Evolutionary conservation across 768 basidiomycete genomes (phyloP).

Genomic region (Amanita pallidorosea): DNA sequence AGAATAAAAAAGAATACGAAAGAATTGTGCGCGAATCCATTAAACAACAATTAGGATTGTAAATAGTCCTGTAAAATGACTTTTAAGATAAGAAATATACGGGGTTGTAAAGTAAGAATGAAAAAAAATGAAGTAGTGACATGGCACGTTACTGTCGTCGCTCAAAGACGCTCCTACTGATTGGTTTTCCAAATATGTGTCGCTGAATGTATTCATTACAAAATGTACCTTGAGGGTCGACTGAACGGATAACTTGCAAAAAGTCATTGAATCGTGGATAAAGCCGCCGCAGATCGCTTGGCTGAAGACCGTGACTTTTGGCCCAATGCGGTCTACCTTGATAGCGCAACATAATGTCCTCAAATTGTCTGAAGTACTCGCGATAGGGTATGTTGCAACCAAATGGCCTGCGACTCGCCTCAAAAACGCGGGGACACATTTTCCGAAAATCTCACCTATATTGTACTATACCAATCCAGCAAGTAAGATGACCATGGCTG

Average conservation of each 20-base stretch:
- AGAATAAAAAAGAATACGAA: conserved; percentile 84
- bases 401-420: conserved; percentile 53
- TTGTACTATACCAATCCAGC: conserved; percentile 97
- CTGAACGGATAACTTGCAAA: conserved; percentile 45
- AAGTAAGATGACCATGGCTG: conserved; percentile 63
- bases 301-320: conserved; percentile 72
- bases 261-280: conserved; percentile 85
- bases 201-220: conserved; percentile 84
- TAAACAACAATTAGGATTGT: conserved; percentile 76
- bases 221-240: conserved; percentile 72
- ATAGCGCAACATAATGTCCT: conserved; percentile 55
- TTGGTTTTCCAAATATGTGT: conserved; percentile 64
- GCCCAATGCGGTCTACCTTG: conserved; percentile 94
- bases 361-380: conserved; percentile 65
- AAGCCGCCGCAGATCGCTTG: conserved; percentile 46
- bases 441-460: conserved; percentile 59
- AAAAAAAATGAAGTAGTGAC: background rate
- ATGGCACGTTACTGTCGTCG: conserved; percentile 11
- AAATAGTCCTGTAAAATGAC: conserved; percentile 9
- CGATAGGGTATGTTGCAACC: conserved; percentile 76
- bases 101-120: background rate
- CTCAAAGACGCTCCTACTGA: conserved; percentile 33
- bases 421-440: background rate
- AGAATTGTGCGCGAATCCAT: conserved; percentile 75
- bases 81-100: background rate